A percentile compares a stretch with the other conserved stretches of the same genome.
phyloP scores from a whole-genome alignment of 139 green algal genomes.

The Chlamydomonas sphaeroides region DNA sequence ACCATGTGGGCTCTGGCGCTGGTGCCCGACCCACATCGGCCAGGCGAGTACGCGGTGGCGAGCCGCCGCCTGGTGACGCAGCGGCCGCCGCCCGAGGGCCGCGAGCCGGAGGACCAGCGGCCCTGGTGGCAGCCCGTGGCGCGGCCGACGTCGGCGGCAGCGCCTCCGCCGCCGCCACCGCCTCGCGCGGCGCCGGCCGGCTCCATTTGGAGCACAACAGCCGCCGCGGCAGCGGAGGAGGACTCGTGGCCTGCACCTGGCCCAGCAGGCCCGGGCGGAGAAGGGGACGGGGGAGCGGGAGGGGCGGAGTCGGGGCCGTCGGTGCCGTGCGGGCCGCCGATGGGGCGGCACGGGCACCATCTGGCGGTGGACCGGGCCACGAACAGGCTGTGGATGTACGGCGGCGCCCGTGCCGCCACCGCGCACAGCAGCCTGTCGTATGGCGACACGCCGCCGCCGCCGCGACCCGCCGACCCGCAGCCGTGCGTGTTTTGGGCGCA shows the following conservation, averaged over 20 bases:
- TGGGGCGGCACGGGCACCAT: not conserved
- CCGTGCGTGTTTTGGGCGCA: slow-evolving; percentile 26
- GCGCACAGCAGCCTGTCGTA: no score
- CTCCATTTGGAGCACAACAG: no score
- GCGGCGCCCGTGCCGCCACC: not conserved
- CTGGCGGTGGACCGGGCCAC: not conserved
- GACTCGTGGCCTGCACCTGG: no score
- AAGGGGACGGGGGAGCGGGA: no score
- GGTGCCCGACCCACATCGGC: not conserved
- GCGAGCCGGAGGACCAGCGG: no score
- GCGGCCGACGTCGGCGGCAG: no score
- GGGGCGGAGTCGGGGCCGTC: no score
- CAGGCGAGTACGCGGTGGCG: not conserved
- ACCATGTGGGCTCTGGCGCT: not conserved
- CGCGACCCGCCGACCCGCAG: not conserved
- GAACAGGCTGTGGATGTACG: slow-evolving; percentile 13
- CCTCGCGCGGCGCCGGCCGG: no score
- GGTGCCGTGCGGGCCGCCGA: slow-evolving; percentile 12
- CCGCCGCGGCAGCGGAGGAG: no score
- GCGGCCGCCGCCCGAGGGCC: not conserved
- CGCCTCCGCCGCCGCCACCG: no score
- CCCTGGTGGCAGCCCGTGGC: not conserved
- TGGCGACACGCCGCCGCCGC: not conserved
- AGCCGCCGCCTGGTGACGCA: not conserved
- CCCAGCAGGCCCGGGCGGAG: no score